phyloP scores from a whole-genome alignment of 192 early-diverging fungal species.

The Mortierella hygrophila region DNA sequence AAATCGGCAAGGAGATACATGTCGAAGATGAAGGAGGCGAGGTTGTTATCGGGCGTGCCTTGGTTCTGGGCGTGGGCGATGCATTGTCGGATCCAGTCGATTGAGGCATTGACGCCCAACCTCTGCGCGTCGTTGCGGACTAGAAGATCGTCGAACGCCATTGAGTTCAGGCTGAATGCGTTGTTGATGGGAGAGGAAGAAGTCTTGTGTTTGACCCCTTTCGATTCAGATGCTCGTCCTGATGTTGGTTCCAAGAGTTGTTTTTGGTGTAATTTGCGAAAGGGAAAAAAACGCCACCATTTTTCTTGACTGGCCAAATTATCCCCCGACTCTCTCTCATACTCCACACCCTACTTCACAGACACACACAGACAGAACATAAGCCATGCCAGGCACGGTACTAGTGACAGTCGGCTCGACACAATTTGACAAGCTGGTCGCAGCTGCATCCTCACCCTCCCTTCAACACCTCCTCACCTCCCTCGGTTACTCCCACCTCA shows the following conservation, averaged over 20 bases:
- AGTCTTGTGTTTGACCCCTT: background rate
- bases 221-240: background rate
- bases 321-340: background rate
- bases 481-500: slow-evolving; percentile 68
- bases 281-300: slow-evolving; percentile 1
- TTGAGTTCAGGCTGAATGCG: background rate
- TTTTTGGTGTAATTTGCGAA: background rate
- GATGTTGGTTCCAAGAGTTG: background rate
- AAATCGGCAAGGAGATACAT: slow-evolving; percentile 55
- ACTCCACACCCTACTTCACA: too few species aligned
- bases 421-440: slow-evolving; percentile 83
- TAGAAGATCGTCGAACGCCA: slow-evolving; percentile 45
- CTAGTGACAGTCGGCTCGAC: slow-evolving; percentile 96
- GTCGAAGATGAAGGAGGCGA: slow-evolving; percentile 29
- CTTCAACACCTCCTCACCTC: slow-evolving; percentile 64
- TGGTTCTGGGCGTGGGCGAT: slow-evolving; percentile 23
- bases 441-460: slow-evolving; percentile 50
- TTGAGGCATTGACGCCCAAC: slow-evolving; percentile 41
- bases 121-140: slow-evolving; percentile 35
- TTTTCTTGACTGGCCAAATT: slow-evolving; percentile 6
- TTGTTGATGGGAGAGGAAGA: background rate
- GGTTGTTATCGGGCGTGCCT: background rate
- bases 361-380: background rate
- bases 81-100: slow-evolving; percentile 54
- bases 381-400: slow-evolving; percentile 30